Base-by-base conservation (phyloP, 2,329 filamentous ascomycete species). In the Fusarium kyushuense region DNA sequence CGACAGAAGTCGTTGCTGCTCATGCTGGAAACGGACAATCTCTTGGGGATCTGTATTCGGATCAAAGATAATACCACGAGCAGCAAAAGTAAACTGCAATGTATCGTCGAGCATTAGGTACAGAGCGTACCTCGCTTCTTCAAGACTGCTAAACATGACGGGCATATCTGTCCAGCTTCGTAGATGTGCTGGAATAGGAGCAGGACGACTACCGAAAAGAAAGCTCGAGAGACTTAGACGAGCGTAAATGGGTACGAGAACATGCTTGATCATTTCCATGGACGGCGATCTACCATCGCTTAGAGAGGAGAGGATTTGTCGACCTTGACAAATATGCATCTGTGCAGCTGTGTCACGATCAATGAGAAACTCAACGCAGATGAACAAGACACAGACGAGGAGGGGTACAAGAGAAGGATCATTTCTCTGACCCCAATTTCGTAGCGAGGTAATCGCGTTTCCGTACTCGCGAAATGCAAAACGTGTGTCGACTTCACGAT, bases 341-440 rank as follows among this genome's bases (percentile, higher is more conserved):
- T 82, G 78, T 1, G 84, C 82, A 12, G 80, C 79, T 7, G 74
- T 72, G 42, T 82, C 81, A 58, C 86, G 82, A 36, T 83, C 82
- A 33, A 84, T 83, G 60, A 87, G 77, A 67, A 85, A 84, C 72
- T 87, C 86, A 48, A 87, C 81, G 67, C 84, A 85, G 25, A 84
- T 82, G 63, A 87, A 85, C 23, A 87, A 74, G 1, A 85, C 72
- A 63, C 84, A 86, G 8, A 82, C 81, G 5, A 85, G 75, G 17
- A 86, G 69, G 1, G 77, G 77, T 1, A 79, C 69, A 1, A 73
- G 71, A 9, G 74, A 70, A 2, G 69, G 17, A 63, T 77, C 71
- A 72, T 77, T 66, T 17, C 75, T 67, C 45, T 70, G 62, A 4
- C 76, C 70, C 60, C 79, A 79, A 25, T 81, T 79, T 36, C 80